Base-by-base conservation (phyloP, 2,329 filamentous ascomycete species). In the Dactylellina sp. region DNA sequence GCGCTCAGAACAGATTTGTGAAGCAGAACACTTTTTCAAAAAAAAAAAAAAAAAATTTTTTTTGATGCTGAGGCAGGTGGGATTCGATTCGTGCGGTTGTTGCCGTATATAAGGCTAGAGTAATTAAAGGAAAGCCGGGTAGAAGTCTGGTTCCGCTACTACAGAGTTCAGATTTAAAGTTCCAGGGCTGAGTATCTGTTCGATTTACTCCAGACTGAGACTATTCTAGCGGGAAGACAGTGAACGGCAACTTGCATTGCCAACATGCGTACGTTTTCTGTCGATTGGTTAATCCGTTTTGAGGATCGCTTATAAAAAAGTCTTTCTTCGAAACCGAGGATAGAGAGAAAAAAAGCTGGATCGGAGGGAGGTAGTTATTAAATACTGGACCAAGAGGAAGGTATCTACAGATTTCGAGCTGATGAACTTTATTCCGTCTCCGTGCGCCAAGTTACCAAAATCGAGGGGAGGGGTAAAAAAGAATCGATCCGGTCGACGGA, bases 271-370 rank as follows among this genome's bases (percentile, higher is more conserved):
- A 52, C 46, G 42, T 60, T 46, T 24, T 18, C 46, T 32, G 63
- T 59, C 22, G 53, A 68, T 46, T 18, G 35, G 20, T 68, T 59
- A 53, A 28, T 40, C 62, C 55, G 12, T 18, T 65, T 65, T 56
- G 47, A 65, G 62, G 52, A 57, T 42, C 28, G 53, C 28, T 37
- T 46, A 32, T 28, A 24, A 47, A 55, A 55, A 61, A 42, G 47
- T 61, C 64, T 70, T 55, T 52, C 49, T 70, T 70, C 47, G 56
- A 70, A 70, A 61, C 66, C 32, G 40, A 40, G 50, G 16, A 57
- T n/a, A 35, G 28, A 57, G n/a, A 32, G 28, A n/a, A 14, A 42
- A 28, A 57, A 20, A 39, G 16, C 22, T n/a, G 25, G 52, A 39
- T 11, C 2, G 28, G 2, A 52, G 35, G 24, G 16, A 37, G 18